Evolutionary conservation across 1,284 basidiomycete species (phyloP).

Genomic region (Apiotrichum montevideense): DNA sequence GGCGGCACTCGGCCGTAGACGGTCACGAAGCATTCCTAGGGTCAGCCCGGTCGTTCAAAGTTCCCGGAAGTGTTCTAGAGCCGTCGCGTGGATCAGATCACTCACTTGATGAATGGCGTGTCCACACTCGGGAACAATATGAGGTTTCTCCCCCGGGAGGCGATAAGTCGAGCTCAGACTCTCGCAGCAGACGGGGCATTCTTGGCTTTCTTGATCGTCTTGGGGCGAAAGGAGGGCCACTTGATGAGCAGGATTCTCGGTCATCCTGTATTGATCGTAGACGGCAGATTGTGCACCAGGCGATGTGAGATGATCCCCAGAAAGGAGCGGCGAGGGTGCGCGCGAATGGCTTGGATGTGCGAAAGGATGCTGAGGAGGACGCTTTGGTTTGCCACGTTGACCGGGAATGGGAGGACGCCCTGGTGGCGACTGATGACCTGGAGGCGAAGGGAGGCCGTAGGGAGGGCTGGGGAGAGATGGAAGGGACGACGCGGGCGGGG

Average conservation of each 20-base stretch:
- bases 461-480: neutral
- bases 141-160: conserved; percentile 88
- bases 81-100: neutral
- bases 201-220: conserved; percentile 33
- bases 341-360: conserved; percentile 8
- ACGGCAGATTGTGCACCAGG: conserved; percentile 16
- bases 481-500: neutral
- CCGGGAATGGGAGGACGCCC: neutral
- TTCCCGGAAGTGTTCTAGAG: too few species aligned
- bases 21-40: conserved; percentile 84
- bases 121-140: conserved; percentile 94
- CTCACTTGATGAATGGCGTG: conserved; percentile 88
- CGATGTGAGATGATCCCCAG: neutral
- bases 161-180: conserved; percentile 41
- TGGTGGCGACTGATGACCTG: neutral
- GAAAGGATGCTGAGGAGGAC: conserved; percentile 31
- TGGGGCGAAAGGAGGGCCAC: conserved; percentile 36
- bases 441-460: neutral
- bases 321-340: conserved; percentile 18
- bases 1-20: conserved; percentile 86
- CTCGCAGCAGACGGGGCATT: conserved; percentile 47
- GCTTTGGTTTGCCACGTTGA: conserved; percentile 12
- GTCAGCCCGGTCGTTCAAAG: conserved; percentile 1
- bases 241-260: conserved; percentile 25
- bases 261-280: conserved; percentile 18